phyloP scores from a whole-genome alignment of 1,284 basidiomycete species.

The Apiotrichum veenhuisii region DNA sequence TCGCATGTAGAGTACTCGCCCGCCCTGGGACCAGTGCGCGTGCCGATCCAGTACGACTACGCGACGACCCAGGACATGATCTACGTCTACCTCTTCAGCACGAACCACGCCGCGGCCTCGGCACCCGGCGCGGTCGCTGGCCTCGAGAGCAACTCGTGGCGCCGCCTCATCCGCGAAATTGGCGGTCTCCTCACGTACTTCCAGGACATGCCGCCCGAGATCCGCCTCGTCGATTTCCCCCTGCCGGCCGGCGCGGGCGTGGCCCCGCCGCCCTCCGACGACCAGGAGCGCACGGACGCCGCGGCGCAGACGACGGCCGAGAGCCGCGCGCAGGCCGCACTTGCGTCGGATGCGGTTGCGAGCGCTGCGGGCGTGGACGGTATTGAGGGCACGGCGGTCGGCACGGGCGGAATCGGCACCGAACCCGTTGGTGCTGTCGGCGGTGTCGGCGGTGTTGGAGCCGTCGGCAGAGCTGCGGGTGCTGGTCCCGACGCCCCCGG shows the following conservation, averaged over 20 bases:
- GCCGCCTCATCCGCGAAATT: conserved; percentile 1
- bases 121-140: neutral
- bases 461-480: neutral
- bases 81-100: neutral
- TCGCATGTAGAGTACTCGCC: neutral
- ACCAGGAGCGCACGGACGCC: neutral
- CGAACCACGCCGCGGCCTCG: neutral
- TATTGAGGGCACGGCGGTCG: neutral
- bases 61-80: neutral
- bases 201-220: conserved; percentile 1
- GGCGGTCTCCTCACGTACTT: conserved; percentile 1
- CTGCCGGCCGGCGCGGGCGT: neutral
- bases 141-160: neutral
- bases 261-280: neutral
- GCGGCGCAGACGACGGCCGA: neutral
- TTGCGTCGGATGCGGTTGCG: neutral
- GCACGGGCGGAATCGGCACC: too few relatives aligned
- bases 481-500: neutral
- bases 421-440: neutral
- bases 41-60: conserved; percentile 1
- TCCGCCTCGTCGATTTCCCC: neutral
- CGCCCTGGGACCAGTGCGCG: neutral
- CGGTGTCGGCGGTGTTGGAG: neutral
- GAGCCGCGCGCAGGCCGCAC: neutral
- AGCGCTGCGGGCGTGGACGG: neutral